These are phyloP conservation scores for Pythium rishiriense DNA, from an alignment of 352 stramenopile species.

Conservation along the genomic window DNA sequence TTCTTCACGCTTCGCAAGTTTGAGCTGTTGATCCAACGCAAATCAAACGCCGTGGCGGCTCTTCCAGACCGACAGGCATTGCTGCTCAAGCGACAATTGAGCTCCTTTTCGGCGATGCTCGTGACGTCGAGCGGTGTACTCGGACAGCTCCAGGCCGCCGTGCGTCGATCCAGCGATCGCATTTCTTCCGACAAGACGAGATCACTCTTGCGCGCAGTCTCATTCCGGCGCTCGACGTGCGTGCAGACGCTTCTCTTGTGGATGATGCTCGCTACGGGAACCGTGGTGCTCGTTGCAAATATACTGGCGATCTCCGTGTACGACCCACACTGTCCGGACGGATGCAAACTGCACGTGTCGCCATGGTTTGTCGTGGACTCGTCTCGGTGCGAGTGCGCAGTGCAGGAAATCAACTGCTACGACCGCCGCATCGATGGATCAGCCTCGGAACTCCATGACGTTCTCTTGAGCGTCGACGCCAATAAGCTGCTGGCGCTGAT, in stretches of 20 bases:
- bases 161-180: neutral
- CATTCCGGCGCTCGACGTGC: neutral
- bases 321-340: neutral
- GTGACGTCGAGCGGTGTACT: neutral
- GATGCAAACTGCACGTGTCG: neutral
- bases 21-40: neutral
- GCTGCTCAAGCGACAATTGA: neutral
- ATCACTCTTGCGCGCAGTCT: neutral
- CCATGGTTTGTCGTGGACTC: neutral
- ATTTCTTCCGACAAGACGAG: neutral
- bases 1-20: slow-evolving; percentile 3
- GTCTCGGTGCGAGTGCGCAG: neutral
- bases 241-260: neutral
- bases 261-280: neutral
- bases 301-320: neutral
- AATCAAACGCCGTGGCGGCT: neutral
- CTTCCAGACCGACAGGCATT: neutral
- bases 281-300: neutral
- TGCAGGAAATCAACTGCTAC: slow-evolving; percentile 3
- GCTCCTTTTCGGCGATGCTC: neutral
- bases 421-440: neutral
- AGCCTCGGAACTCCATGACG: neutral
- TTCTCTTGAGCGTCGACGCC: neutral
- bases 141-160: neutral
- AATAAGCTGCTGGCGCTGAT: neutral